These are phyloP conservation scores for Biscutella auriculata DNA, from an alignment of 441 rosid genomes.

Conservation along the genomic window DNA sequence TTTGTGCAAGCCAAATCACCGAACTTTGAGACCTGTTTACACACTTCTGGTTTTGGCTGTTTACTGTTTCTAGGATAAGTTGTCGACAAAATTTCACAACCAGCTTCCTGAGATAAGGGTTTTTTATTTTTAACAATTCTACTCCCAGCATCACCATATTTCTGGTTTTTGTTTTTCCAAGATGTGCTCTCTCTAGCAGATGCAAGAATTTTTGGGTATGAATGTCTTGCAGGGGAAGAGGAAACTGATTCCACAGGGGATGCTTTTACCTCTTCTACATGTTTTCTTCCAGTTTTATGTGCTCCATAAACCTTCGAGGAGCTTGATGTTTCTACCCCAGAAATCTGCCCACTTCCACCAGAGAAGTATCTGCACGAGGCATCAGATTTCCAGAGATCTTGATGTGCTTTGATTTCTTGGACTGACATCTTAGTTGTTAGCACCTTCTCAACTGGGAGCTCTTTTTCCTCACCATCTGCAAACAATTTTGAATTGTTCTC, in stretches of 20 bases:
- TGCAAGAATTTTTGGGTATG: slow-evolving; percentile 27
- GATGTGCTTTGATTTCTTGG: slow-evolving; percentile 16
- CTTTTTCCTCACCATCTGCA: slow-evolving; percentile 33
- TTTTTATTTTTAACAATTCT: slow-evolving; percentile 18
- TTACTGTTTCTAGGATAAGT: slow-evolving; percentile 3
- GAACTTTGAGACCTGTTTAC: neutral
- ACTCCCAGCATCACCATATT: slow-evolving; percentile 16
- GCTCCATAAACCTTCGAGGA: slow-evolving; percentile 54
- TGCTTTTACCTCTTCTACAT: slow-evolving; percentile 35
- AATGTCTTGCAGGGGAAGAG: slow-evolving; percentile 48
- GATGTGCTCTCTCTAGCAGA: slow-evolving; percentile 20
- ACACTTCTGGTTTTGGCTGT: slow-evolving; percentile 8
- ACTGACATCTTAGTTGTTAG: slow-evolving; percentile 25
- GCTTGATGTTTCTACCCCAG: slow-evolving; percentile 45
- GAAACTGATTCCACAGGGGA: slow-evolving; percentile 78
- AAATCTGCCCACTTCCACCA: slow-evolving; percentile 31
- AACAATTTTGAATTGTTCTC: slow-evolving; percentile 16
- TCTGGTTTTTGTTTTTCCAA: slow-evolving; percentile 20
- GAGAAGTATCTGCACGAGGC: slow-evolving; percentile 24
- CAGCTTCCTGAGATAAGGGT: slow-evolving; percentile 21
- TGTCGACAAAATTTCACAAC: slow-evolving; percentile 11
- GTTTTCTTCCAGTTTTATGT: slow-evolving; percentile 29
- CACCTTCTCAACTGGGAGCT: slow-evolving; percentile 24
- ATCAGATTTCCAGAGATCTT: slow-evolving; percentile 18
- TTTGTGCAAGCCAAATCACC: slow-evolving; percentile 14